These are phyloP conservation scores for Blastobotrys proliferans DNA, from an alignment of 1,139 yeast species.

Conservation along the genomic window DNA sequence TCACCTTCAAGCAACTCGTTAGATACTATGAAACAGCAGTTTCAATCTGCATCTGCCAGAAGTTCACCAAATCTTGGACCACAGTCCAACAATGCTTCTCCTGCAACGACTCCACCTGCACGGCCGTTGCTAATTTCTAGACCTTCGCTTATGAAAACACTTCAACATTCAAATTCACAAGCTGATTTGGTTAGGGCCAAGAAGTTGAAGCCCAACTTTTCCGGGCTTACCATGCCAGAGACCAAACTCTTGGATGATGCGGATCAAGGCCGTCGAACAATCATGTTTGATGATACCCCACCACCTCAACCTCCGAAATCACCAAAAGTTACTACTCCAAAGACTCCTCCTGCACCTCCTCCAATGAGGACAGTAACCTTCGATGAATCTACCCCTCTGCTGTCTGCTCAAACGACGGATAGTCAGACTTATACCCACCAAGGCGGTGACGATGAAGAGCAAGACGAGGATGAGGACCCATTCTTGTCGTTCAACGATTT, in stretches of 20 bases:
- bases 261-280: conserved; percentile 47
- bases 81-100: not conserved
- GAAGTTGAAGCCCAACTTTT: conserved; percentile 54
- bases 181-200: conserved; percentile 21
- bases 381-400: conserved; percentile 17
- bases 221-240: conserved; percentile 73
- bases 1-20: not conserved
- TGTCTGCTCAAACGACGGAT: not conserved
- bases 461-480: conserved; percentile 15
- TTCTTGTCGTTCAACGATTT: conserved; percentile 67
- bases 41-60: not conserved
- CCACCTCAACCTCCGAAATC: not conserved
- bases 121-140: conserved; percentile 12
- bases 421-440: not conserved
- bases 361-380: not conserved
- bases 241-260: conserved; percentile 71
- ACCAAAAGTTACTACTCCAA: no score
- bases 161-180: conserved; percentile 16
- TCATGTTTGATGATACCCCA: conserved; percentile 41
- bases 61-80: not conserved
- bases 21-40: conserved; percentile 2
- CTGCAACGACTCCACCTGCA: not conserved
- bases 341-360: not conserved
- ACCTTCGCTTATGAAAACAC: conserved; percentile 20
- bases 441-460: conserved; percentile 1